Base-by-base conservation (phyloP, 1,139 yeast genomes). In the Candida tunisiensis region DNA sequence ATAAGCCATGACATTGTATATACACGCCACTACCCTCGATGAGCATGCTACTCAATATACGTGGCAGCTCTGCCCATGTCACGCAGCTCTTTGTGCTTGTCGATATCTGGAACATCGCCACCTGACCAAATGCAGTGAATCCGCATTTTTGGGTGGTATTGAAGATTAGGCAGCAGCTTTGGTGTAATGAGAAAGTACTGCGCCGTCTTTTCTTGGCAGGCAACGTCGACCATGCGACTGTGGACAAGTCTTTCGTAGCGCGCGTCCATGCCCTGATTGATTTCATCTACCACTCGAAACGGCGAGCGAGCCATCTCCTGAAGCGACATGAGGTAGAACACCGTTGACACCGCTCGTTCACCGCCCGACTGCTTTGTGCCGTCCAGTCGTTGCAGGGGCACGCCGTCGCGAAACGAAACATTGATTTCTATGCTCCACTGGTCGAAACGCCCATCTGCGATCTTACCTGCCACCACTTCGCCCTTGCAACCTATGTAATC, bases 231-330 rank as follows among this genome's bases (percentile, higher is more conserved):
- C 64, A 91, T 74, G 37, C 80, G 69, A 36, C 70, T 67, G 45
- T 88, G 95, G 3, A 92, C 91, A 55, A 70, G 64, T 36, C 91
- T 69, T 51, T 91, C 98, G 45, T 88, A 88, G 34, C 69, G 68
- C 6, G 93, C 82, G 53, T 91, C 99, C 96, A 91, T 85, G 37
- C 98, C 99, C 55, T 91, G 99, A 49, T 91, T 91, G 37, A 91
- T 91, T 56, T 91, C 99, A 51, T 91, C 99, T 5, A 91, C 95
- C 3, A 88, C 88, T 42, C 96, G 61, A 45, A 91, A 82, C 7
- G 98, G 98, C 0, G 95, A 83, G 23, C 66, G 66, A 0, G 95
- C 74, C 32, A 80, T 60, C n/a, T 85, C 88, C 53, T 91, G 99
- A 34, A 91, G 55, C 1, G 96, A 75, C 65, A 91, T 79, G 41